Base-by-base conservation (phyloP, 768 basidiomycete genomes). In the Mrakia gelida region DNA sequence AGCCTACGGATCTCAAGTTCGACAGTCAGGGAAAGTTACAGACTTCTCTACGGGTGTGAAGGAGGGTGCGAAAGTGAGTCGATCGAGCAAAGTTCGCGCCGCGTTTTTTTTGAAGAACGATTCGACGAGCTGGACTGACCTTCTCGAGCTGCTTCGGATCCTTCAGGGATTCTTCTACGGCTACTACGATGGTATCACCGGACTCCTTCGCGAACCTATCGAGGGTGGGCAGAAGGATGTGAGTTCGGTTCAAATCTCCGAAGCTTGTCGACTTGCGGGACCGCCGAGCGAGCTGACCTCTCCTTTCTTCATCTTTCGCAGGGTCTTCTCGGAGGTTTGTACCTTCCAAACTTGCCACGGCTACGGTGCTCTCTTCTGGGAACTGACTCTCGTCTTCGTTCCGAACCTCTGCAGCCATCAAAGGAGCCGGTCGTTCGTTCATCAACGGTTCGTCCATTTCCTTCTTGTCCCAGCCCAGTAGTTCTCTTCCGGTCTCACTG, bases 51-150 rank as follows among this genome's bases (percentile, higher is more conserved):
- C 84, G 79, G 88, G 88, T 0, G 79, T 89, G 10, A 86, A 84
- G 73, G 88, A 88, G 80, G 88, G 85, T 16, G 88, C 86, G 23
- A 88, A 88, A 85, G 87, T 86, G 28, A 30, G 75, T 70, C 61
- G 23, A 45, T 45, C 45, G 45, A 45, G 45, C 45, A 15, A 15
- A 49, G 28, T 26, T 43, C 10, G 18, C 15, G 34, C 43, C 32
- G 32, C 10, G 13, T 21, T 3, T 9, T 30, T 26, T 26, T 59
- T 38, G 15, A 7, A 18, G 18, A 5, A 21, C n/a, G 15, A 45
- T 1, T 10, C 9, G 11, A 7, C 45, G 49, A 52, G 49, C 4
- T 13, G 45, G 15, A 13, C 45, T 52, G 49, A 30, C 16, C 52
- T 23, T 34, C n/a, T 30, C 21, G 3, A n/a, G 13, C 6, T 7